Base-by-base conservation (phyloP, 192 early-diverging fungal species). In the Martensiomyces pterosporus region DNA sequence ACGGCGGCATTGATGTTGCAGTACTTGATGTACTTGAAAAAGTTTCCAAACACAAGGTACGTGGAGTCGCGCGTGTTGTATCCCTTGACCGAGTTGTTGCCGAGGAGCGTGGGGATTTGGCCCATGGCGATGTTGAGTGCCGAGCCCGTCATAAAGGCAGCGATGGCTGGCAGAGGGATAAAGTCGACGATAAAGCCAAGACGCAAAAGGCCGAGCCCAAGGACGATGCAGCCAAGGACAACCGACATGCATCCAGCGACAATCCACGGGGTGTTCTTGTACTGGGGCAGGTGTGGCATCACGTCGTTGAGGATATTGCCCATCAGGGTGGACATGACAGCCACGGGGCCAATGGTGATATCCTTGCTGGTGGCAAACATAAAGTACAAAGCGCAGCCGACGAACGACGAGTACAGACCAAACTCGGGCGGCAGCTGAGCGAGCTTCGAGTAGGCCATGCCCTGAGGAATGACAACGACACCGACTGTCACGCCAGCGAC, bases 261-360 rank as follows among this genome's bases (percentile, higher is more conserved):
- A 6, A 39, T n/a, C 14, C 38, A 39, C 6, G 38, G 15, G 4
- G 38, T 39, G n/a, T n/a, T 15, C 15, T 18, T 4, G 19, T 18
- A 39, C 15, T 39, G 38, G 8, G 38, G 19, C 15, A 39, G 15
- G 5, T 6, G 4, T 5, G 38, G 38, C 14, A 18, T 6, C 38
- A 18, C 38, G 15, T 39, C 15, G 38, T 39, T 19, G 38, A 39
- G 38, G 38, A 19, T 54, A 59, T 90, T 79, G 17, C 83, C 81
- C 33, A 78, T 67, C 12, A 86, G 49, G 9, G 82, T 69, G 18
- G 85, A 85, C 38, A 85, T 68, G 33, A 90, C 84, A 32, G 85
- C 76, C 4, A 78, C 80, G 3, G 78, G 37, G 9, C 84, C 84
- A 45, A 84, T 81, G n/a, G 80, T 82, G 27, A 80, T 52, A 49